phyloP scores from a whole-genome alignment of 257 asterid species.

The Eustoma russellianum region DNA sequence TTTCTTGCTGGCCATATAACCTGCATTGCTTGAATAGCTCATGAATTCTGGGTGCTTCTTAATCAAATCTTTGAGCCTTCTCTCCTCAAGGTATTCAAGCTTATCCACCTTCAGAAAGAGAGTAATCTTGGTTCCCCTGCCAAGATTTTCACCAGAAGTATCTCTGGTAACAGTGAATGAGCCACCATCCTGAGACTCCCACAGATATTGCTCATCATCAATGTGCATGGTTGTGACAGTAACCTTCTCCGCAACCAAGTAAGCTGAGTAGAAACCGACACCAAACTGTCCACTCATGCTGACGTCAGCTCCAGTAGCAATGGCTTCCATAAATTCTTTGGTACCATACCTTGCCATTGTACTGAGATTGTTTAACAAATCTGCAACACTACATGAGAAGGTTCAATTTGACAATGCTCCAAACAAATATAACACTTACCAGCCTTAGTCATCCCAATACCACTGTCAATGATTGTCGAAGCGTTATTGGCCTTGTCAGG shows the following conservation, averaged over 20 bases:
- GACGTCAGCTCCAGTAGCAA: constrained; percentile 63
- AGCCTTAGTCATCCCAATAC: constrained; percentile 60
- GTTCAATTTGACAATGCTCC: too few relatives aligned
- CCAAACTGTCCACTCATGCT: constrained; percentile 63
- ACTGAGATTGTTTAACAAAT: constrained; percentile 51
- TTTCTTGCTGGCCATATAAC: too few relatives aligned
- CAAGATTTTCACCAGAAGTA: constrained; percentile 39
- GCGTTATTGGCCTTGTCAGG: constrained; percentile 50
- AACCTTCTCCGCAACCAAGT: constrained; percentile 50
- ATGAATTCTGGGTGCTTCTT: constrained; percentile 55
- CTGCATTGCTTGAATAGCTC: constrained; percentile 50
- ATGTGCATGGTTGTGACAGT: constrained; percentile 45
- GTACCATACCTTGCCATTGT: constrained; percentile 60
- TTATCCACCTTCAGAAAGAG: constrained; percentile 53
- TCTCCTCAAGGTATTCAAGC: constrained; percentile 52
- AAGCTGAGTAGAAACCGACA: constrained; percentile 53
- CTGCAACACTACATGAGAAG: constrained; percentile 9
- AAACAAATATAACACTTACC: constrained; percentile 18
- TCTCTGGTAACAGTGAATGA: constrained; percentile 53
- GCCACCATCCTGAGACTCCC: constrained; percentile 64
- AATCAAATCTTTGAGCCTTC: constrained; percentile 46
- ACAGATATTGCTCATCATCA: constrained; percentile 51
- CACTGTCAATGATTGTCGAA: constrained; percentile 40
- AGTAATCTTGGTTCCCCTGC: constrained; percentile 50
- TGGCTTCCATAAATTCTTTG: constrained; percentile 58